phyloP scores from a whole-genome alignment of 2,329 filamentous ascomycete genomes.

The Trichoderma atrobrunneum region DNA sequence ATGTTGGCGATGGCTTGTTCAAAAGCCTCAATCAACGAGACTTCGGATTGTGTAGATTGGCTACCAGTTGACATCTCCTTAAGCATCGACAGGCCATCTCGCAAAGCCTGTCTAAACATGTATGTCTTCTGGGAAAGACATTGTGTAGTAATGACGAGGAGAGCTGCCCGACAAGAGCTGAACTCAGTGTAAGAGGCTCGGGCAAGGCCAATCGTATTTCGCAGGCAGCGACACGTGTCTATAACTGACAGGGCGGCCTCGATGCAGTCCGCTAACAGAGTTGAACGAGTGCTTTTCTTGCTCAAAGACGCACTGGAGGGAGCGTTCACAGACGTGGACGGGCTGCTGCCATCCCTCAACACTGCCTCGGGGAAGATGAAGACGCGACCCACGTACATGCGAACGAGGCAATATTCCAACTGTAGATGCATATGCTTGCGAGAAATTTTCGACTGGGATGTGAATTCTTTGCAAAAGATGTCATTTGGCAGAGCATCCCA shows the following conservation, averaged over 20 bases:
- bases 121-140: slow-evolving; percentile 39
- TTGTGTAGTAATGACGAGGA: slow-evolving; percentile 46
- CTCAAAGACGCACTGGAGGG: slow-evolving; percentile 29
- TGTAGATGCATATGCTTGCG: slow-evolving; percentile 50
- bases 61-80: slow-evolving; percentile 53
- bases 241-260: slow-evolving; percentile 51
- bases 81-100: slow-evolving; percentile 50
- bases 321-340: slow-evolving; percentile 28
- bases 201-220: slow-evolving; percentile 51
- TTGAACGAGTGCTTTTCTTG: slow-evolving; percentile 34
- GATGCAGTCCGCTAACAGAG: slow-evolving; percentile 51
- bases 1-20: slow-evolving; percentile 47
- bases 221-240: slow-evolving; percentile 48
- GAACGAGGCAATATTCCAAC: slow-evolving; percentile 51
- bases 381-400: slow-evolving; percentile 53
- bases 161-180: slow-evolving; percentile 52
- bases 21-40: slow-evolving; percentile 52
- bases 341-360: slow-evolving; percentile 31
- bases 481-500: slow-evolving; percentile 37
- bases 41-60: slow-evolving; percentile 51
- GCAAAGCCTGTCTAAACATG: slow-evolving; percentile 42
- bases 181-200: slow-evolving; percentile 56
- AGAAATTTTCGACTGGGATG: slow-evolving; percentile 39
- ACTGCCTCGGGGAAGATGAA: slow-evolving; percentile 45
- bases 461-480: slow-evolving; percentile 38